Evolutionary conservation across 1,284 basidiomycete species (phyloP), one percentile per base, ranked within the genome.

Genomic region (Fomitopsis pinicola): DNA sequence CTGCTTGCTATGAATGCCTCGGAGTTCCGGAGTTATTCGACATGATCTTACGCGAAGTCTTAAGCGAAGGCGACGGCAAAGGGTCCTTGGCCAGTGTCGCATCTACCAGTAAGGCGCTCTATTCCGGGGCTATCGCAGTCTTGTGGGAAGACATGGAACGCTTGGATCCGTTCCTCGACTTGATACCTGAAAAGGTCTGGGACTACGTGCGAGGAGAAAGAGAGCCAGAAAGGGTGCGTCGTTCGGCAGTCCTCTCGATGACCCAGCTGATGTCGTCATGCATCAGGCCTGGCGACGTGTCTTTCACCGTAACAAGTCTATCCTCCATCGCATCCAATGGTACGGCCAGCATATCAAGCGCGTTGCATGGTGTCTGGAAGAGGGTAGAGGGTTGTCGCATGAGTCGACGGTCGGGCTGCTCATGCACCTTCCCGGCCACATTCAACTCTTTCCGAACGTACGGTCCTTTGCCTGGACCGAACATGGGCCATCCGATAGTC

Each of bases 21-120:
- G 19, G 17, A 7, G 30, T 59, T 19, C n/a, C 10, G 17, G 58
- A 59, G 42, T 5, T 59, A 14, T 55, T 35, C 30, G 52, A 55
- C 19, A 8, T 54, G 10, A 46, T 59, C 17, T 17, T 55, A 1
- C 28, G 30, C 6, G 30, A 33, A 1, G 38, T 55, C 28, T 46
- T 45, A n/a, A 38, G 36, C 17, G 42, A 59, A 15, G 58, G 58
- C 14, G n/a, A 26, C 36, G 58, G 58, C 5, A 54, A 38, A 28
- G 52, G 58, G 5, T 45, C 58, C 9, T 28, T 59, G 4, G 58
- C 58, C 17, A 45, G 30, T 38, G 28, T 59, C 14, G 58, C 58
- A 5, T 9, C n/a, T 19, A 55, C 58, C 10, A 54, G 58, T 48
- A 30, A 46, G 52, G 19, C 26, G 30, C 44, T 59, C 30, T 14